phyloP scores from a whole-genome alignment of 768 basidiomycete genomes.

The Hygrophoropsis aurantiaca region DNA sequence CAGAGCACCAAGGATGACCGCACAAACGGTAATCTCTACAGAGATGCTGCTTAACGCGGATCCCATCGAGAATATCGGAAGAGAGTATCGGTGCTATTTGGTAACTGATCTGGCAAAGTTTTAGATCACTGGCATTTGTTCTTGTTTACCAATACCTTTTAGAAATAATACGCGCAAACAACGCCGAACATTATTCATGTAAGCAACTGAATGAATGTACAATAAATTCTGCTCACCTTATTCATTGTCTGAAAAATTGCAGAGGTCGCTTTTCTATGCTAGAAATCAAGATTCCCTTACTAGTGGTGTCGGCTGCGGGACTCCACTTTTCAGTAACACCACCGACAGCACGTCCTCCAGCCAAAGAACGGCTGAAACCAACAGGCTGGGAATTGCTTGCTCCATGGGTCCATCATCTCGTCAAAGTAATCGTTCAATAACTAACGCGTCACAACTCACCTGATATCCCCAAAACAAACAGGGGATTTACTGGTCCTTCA shows the following conservation, averaged over 20 bases:
- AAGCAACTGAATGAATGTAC: no score
- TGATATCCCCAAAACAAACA: neutral
- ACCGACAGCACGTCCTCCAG: constrained; percentile 14
- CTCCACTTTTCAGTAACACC: constrained; percentile 7
- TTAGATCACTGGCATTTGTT: no score
- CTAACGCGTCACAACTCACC: neutral
- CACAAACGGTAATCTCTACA: no score
- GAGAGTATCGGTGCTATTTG: no score
- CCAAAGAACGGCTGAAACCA: constrained; percentile 12
- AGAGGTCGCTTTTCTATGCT: no score
- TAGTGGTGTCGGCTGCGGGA: neutral
- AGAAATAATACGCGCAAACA: no score
- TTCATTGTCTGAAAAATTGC: neutral
- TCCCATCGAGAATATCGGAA: no score
- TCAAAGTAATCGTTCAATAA: neutral
- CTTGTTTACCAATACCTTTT: no score
- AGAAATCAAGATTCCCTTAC: constrained; percentile 6
- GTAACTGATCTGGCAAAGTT: no score
- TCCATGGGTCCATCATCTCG: neutral
- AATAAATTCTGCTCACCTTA: neutral
- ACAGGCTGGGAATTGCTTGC: neutral
- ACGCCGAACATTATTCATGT: no score
- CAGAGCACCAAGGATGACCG: no score
- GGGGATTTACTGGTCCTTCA: constrained; percentile 3
- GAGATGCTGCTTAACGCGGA: no score